These are phyloP conservation scores for Climacium dendroides DNA, from an alignment of 225 moss, liverwort and hornwort species.

Conservation along the genomic window DNA sequence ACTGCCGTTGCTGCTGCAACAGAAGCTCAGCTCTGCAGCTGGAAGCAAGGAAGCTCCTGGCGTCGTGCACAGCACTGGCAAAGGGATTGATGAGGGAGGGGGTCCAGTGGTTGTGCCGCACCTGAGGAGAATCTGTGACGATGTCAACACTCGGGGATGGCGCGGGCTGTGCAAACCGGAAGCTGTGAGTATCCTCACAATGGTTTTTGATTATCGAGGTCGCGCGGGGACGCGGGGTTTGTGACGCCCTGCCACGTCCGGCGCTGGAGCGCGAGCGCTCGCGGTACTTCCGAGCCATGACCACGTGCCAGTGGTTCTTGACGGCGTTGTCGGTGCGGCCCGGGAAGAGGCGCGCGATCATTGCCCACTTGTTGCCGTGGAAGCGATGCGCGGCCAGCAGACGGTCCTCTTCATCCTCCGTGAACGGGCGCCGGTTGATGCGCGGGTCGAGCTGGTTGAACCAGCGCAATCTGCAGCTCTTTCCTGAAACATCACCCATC, in stretches of 20 bases:
- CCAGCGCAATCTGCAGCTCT: conserved; percentile 96
- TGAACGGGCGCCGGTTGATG: conserved; percentile 84
- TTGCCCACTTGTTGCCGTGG: conserved; percentile 98
- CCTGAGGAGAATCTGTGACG: conserved; percentile 14
- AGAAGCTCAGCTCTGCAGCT: conserved; percentile 46
- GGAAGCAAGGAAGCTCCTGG: conserved; percentile 1
- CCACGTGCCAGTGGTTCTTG: conserved; percentile 96
- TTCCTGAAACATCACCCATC: conserved; percentile 28
- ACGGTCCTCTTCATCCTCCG: conserved; percentile 88
- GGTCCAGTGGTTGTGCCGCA: conserved; percentile 34
- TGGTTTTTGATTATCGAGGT: conserved; percentile 55
- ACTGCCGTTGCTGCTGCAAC: conserved; percentile 2
- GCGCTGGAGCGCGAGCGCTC: conserved; percentile 63
- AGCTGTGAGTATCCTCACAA: background rate
- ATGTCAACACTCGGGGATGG: background rate
- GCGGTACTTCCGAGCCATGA: conserved; percentile 79
- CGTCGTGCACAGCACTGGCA: background rate
- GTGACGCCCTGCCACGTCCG: conserved; percentile 40
- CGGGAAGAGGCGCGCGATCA: conserved; percentile 88
- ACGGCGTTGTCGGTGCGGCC: conserved; percentile 97
- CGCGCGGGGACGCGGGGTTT: background rate
- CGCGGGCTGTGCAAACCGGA: background rate
- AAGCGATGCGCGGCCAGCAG: conserved; percentile 75
- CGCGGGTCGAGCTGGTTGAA: conserved; percentile 93
- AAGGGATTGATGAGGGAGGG: conserved; percentile 20